phyloP scores from a whole-genome alignment of 192 early-diverging fungal genomes.

The Entomortierella parvispora region DNA sequence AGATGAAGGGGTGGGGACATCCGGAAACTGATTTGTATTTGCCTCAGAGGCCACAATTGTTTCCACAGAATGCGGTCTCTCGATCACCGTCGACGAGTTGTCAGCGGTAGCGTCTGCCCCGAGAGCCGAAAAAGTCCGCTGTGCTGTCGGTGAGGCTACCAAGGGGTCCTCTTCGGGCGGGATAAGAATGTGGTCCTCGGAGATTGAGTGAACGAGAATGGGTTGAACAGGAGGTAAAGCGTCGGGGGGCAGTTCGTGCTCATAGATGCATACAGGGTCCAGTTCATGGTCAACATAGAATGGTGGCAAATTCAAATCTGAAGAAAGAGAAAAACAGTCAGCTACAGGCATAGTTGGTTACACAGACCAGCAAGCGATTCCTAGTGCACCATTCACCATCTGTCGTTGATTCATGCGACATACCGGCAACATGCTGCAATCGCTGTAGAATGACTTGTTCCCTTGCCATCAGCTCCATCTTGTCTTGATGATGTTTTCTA shows the following conservation, averaged over 20 bases:
- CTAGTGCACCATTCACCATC: background rate
- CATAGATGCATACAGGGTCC: conserved; percentile 48
- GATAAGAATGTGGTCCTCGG: background rate
- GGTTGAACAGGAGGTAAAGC: conserved; percentile 18
- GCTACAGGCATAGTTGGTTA: background rate
- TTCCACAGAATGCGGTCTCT: too few species aligned
- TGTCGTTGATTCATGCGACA: background rate
- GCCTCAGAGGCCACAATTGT: too few species aligned
- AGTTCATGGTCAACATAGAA: conserved; percentile 34
- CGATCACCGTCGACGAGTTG: too few species aligned
- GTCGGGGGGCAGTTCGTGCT: conserved; percentile 36
- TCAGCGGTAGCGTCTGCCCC: too few species aligned
- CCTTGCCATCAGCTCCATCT: background rate
- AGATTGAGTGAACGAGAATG: conserved; percentile 34
- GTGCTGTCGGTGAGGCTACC: background rate
- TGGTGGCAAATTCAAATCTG: conserved; percentile 33
- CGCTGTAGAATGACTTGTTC: conserved; percentile 17
- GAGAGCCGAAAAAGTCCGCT: too few species aligned
- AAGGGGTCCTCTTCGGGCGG: conserved; percentile 29
- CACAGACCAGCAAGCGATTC: too few species aligned
- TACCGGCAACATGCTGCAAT: conserved; percentile 37
- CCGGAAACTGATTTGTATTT: too few species aligned
- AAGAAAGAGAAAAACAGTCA: background rate
- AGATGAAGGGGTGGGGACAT: too few species aligned
- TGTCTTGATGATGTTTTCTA: conserved; percentile 10